Evolutionary conservation across 495 filamentous ascomycete genomes (phyloP), one percentile per base, ranked within the genome.

Genomic region (Lepidopterella palustris): DNA sequence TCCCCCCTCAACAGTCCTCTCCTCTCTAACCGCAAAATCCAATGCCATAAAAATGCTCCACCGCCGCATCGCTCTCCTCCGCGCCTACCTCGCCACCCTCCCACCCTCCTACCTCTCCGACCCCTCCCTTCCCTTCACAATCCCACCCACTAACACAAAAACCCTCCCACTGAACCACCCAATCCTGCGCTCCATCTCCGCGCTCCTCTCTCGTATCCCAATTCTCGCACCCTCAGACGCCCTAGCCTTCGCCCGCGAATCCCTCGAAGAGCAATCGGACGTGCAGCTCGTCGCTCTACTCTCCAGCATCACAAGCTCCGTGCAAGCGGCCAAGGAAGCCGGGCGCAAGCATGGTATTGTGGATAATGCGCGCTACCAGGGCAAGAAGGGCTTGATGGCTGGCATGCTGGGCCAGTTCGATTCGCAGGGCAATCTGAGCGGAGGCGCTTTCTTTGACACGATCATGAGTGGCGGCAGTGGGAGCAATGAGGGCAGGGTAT

Each of bases 11-110:
- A 49, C 45, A 87, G 84, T 88, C 20, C 79, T 89, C 45, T 78
- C 82, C 35, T 82, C 76, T 25, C 83, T 98, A 27, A 90, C 85
- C 13, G 88, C 90, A 50, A 96, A 95, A 64, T 78, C 84, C 39
- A 98, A 97, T 72, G 92, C 95, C 25, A 84, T 96, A 66, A 87
- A 87, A 72, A 96, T 95, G 82, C 81, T 97, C 53, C 85, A 91
- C 68, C 82, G 86, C 15, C 87, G 95, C 47, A 85, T 98, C 68
- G 79, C 81, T 13, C 83, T 97, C 58, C 82, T 97, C 55, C 86
- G 84, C 61, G 79, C 81, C 32, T 97, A 97, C 70, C 81, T 98
- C 50, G 74, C 85, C 53, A 82, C 80, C 40, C 80, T 93, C 4
- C 88, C 89, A 4, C 77, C 83, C 0, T 81, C 80, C 23, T 81